Conservation (phyloP, 371 early-diverging fungal species). For the Syncephalastrum contaminatum region DNA sequence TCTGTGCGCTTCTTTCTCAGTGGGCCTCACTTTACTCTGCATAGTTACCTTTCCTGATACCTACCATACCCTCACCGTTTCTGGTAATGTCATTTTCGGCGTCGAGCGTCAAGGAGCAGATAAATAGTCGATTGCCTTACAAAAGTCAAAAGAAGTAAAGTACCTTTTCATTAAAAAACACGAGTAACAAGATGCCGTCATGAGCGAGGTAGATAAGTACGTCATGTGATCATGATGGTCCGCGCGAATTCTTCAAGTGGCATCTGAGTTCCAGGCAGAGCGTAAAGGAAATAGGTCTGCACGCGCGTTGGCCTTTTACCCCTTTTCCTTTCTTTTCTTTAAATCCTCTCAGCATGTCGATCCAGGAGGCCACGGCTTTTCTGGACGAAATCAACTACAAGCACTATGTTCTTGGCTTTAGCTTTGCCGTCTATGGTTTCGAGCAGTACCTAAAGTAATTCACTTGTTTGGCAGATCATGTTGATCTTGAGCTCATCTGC, state of each 20-base stretch:
- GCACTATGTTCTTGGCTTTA: slow-evolving; percentile 69
- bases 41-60: slow-evolving; percentile 1
- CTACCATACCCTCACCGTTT: not conserved
- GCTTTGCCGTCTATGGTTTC: slow-evolving; percentile 62
- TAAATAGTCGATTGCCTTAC: too few relatives aligned
- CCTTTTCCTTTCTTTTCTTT: slow-evolving; percentile 5
- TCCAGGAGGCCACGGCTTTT: slow-evolving; percentile 13
- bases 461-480: not conserved
- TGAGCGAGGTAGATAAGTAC: too few relatives aligned
- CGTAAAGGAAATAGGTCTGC: too few relatives aligned
- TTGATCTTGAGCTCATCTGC: not conserved
- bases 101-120: not conserved
- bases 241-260: too few relatives aligned
- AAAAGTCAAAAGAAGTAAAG: too few relatives aligned
- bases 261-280: too few relatives aligned
- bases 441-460: slow-evolving; percentile 69
- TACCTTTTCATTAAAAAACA: too few relatives aligned
- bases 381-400: slow-evolving; percentile 63
- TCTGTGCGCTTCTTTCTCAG: not conserved
- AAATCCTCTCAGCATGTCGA: not conserved
- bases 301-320: too few relatives aligned
- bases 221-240: too few relatives aligned
- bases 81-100: not conserved
- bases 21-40: too few relatives aligned
- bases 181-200: too few relatives aligned